phyloP scores from a whole-genome alignment of 164 flowering plant species.

The Annona cherimola region DNA sequence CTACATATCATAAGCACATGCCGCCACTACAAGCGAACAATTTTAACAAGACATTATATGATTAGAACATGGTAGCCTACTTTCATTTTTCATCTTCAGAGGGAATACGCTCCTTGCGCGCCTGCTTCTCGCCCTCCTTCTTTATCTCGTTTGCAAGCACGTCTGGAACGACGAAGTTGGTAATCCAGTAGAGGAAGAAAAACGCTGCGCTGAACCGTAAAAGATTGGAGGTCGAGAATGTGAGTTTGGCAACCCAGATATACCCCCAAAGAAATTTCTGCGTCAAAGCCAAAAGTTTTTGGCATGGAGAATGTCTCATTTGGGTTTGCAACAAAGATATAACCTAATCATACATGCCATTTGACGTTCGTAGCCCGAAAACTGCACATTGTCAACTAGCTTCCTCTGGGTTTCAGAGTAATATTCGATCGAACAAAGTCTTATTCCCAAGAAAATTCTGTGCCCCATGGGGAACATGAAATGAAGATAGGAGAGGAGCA shows the following conservation, averaged over 20 bases:
- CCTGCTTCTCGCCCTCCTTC: conserved; percentile 17
- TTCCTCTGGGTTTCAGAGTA: background rate
- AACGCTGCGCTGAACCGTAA: conserved; percentile 27
- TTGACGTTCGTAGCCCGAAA: background rate
- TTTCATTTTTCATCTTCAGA: conserved; percentile 7
- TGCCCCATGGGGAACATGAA: background rate
- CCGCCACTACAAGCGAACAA: background rate
- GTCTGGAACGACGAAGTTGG: conserved; percentile 46
- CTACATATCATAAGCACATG: background rate
- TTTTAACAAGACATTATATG: background rate
- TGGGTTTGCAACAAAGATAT: background rate
- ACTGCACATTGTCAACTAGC: background rate
- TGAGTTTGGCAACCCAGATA: too few species aligned
- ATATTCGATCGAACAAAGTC: background rate
- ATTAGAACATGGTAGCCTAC: conserved; percentile 2
- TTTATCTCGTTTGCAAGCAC: conserved; percentile 22
- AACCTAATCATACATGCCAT: background rate
- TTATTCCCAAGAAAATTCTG: background rate
- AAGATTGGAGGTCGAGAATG: background rate
- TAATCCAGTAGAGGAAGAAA: conserved; percentile 27
- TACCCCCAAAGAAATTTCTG: too few species aligned
- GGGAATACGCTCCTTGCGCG: conserved; percentile 4
- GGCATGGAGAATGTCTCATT: background rate
- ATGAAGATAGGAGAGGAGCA: background rate
- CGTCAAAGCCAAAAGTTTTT: too few species aligned